Evolutionary conservation across 148 eudicot genomes (phyloP).

Genomic region (Amaranthus palmeri): DNA sequence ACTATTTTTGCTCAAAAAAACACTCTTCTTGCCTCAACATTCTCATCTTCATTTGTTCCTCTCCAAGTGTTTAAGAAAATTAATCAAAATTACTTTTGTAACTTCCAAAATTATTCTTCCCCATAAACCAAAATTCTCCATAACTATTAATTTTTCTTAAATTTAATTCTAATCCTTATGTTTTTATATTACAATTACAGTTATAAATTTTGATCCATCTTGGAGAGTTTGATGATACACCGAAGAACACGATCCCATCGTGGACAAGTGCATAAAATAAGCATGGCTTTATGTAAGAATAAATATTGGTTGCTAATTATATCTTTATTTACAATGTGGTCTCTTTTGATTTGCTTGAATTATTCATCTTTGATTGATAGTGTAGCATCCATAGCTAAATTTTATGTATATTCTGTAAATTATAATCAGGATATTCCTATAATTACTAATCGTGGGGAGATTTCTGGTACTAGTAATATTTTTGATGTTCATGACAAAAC

Average conservation of each 20-base stretch:
- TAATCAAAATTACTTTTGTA: neutral
- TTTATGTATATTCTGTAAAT: constrained; percentile 34
- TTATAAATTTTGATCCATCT: constrained; percentile 3
- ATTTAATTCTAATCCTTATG: neutral
- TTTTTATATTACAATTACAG: neutral
- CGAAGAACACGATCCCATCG: constrained; percentile 11
- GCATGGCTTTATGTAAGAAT: constrained; percentile 25
- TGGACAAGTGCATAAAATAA: constrained; percentile 17
- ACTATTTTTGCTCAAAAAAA: constrained; percentile 12
- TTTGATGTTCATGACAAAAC: neutral
- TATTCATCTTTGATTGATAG: constrained; percentile 36
- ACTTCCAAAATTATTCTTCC: neutral
- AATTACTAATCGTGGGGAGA: neutral
- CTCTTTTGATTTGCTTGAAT: constrained; percentile 34
- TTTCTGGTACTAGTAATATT: neutral
- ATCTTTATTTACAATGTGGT: constrained; percentile 34
- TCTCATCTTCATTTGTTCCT: neutral
- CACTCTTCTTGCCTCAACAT: neutral
- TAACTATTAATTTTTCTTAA: neutral
- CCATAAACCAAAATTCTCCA: neutral
- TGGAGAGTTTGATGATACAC: constrained; percentile 14
- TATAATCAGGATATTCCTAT: constrained; percentile 22
- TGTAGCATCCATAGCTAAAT: constrained; percentile 30
- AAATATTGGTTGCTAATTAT: constrained; percentile 30
- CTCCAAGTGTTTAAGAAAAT: neutral